Evolutionary conservation across 2,329 filamentous ascomycete genomes (phyloP), one percentile per base, ranked within the genome.

Genomic region (Xylaria arbuscula): DNA sequence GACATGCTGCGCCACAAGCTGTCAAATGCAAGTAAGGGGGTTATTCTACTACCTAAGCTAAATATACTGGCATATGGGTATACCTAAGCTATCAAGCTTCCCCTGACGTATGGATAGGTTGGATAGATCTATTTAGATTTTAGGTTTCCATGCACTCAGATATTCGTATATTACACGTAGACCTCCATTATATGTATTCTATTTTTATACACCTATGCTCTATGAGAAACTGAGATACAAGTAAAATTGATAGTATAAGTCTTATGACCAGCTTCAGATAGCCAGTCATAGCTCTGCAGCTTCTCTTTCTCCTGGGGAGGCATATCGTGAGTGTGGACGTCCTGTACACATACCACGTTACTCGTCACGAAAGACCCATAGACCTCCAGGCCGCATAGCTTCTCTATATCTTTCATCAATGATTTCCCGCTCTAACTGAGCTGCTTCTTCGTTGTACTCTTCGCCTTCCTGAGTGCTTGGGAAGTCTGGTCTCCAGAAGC

Each of bases 401-500:
- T 98, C 94, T 58, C 90, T 85, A 80, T 93, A 92, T 76, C 94
- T 87, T 75, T 93, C 89, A 72, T 89, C 86, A 1, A 98, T 85
- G 64, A 88, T 86, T 58, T 88, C 83, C 72, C 85, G 86, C 76
- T 92, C 90, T 68, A 88, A 81, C 73, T 84, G 85, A n/a, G 83
- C 84, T 0, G 91, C 92, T 76, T 90, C 89, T 68, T 86, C 85
- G 66, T 87, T 87, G 74, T 95, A 89, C 61, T 84, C 82, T 72
- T 88, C 83, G 34, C 90, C 81, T 79, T 98, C 93, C 78, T 98
- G 96, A 1, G 96, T 98, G 32, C 83, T 89, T 1, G 95, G 94
- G 78, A 99, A 97, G 73, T 97, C 95, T 1, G 91, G 87, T 62
- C 93, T 86, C 96, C 96, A 99, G 78, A 93, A 98, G 0, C 94